Base-by-base conservation (phyloP, 208 protist genomes). In the Spongospora subterranea region DNA sequence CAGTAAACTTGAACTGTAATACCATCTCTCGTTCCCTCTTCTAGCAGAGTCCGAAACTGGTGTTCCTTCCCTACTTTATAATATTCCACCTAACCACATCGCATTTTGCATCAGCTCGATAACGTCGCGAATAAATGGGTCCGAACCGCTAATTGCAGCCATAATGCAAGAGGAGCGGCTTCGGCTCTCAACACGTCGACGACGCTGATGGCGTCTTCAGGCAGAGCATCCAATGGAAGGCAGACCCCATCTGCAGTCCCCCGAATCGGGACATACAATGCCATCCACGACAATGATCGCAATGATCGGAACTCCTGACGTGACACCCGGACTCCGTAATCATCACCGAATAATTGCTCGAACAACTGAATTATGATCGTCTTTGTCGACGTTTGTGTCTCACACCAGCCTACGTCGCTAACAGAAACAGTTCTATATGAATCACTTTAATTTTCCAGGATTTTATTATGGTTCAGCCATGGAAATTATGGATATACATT, bases 131-230 rank as follows among this genome's bases (percentile, higher is more conserved):
- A n/a, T n/a, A n/a, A n/a, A n/a, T n/a, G n/a, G n/a, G n/a, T n/a
- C n/a, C 54, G 6, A 40, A 82, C 71, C 17, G 71, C 71, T 39
- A 82, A 35, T 35, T 82, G 71, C 6, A 82, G 35, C 71, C 71
- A 82, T 43, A 82, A 43, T 6, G 35, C 71, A 6, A 82, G n/a
- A 82, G 71, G 71, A 82, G 71, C 71, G 71, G 71, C 71, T 82
- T 82, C 71, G 71, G 71, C 71, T 17, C 71, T 6, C 71, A 82
- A 43, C 17, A 82, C 71, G 35, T 82, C 71, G 71, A 82, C 71
- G 71, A 82, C n/a, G 6, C 13, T 6, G n/a, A 82, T 82, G 71
- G 35, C 71, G 71, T 82, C 71, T 20, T 82, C 17, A 20, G 71
- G 71, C 71, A 82, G n/a, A 20, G n/a, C 6, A n/a, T 82, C 71